Evolutionary conservation across 495 filamentous ascomycete genomes (phyloP), one percentile per base, ranked within the genome.

Genomic region (Letharia columbiana): DNA sequence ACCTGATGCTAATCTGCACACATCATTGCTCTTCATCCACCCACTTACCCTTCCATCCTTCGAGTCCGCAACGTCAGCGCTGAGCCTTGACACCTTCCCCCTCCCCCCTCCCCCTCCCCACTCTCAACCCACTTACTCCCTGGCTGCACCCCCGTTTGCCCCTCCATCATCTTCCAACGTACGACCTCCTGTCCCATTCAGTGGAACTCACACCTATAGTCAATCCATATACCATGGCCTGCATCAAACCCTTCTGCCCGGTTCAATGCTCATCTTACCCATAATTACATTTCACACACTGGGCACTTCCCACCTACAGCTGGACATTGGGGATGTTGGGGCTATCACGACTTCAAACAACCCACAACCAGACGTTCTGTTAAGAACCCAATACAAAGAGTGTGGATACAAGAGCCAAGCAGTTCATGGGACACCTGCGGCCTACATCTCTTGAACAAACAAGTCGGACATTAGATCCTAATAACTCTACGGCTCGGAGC

Each of bases 381-480:
- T 23, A 20, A 23, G 17, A 9, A 28, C 10, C 2, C 28, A 17
- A 17, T 35, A 35, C 28, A 17, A 33, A 3, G 31, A 35, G 52
- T 15, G 28, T 33, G 12, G 28, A 33, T 5, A 35, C 52, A 35
- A 35, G 31, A 56, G 31, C 8, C 31, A 28, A 56, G 52, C 15
- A 56, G 0, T 56, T 18, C 63, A 65, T 59, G 63, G 63, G 63
- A 60, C 1, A 47, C 42, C 41, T n/a, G 41, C 13, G 40, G 33
- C 52, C 39, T 58, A 59, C 50, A 33, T 59, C 52, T 37, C n/a
- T 10, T 42, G 52, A 33, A 56, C 57, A 23, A 15, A 64, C 31
- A 31, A 65, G 31, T 69, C 28, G 61, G 40, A 70, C 68, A 60
- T 50, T 68, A 50, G 40, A 56, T 61, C 63, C 60, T n/a, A 13